phyloP scores from a whole-genome alignment of 2,329 filamentous ascomycete species.

The Stachybotrys chartarum region DNA sequence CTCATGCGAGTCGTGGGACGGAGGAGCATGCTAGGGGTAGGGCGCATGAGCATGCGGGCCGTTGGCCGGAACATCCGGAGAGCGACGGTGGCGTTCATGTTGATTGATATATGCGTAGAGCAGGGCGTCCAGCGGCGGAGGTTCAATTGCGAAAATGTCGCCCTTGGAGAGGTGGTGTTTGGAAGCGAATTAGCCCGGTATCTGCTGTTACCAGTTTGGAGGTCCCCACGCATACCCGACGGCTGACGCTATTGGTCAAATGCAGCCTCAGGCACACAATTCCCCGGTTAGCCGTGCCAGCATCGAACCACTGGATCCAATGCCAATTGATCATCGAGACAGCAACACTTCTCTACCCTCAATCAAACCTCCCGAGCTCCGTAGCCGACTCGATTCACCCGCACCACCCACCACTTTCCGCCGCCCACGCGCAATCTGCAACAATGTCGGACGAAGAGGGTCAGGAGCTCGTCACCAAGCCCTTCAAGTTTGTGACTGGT shows the following conservation, averaged over 20 bases:
- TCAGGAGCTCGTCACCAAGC: conserved; percentile 79
- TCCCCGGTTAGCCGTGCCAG: conserved; percentile 14
- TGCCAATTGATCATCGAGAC: conserved; percentile 23
- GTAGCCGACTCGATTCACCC: conserved; percentile 26
- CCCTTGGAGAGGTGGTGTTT: conserved; percentile 18
- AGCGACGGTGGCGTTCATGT: conserved; percentile 59
- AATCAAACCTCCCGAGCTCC: conserved; percentile 21
- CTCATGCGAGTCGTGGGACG: conserved; percentile 60
- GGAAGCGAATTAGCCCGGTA: conserved; percentile 21
- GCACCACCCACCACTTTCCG: conserved; percentile 36
- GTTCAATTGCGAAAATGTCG: conserved; percentile 24
- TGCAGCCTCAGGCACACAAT: conserved; percentile 31
- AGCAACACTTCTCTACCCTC: conserved; percentile 19
- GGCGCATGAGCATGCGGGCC: conserved; percentile 40
- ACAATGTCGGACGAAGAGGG: conserved; percentile 81
- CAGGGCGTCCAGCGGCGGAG: conserved; percentile 17
- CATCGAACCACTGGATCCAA: conserved; percentile 35
- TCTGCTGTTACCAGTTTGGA: conserved; percentile 20
- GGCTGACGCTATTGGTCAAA: conserved; percentile 28
- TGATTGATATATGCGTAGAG: conserved; percentile 27
- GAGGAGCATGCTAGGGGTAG: not conserved
- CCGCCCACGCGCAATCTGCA: not conserved
- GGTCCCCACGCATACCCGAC: conserved; percentile 3
- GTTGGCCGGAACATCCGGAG: conserved; percentile 63
- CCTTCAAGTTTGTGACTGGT: conserved; percentile 99